These are phyloP conservation scores for Astrocystis sublimbata DNA, from an alignment of 495 filamentous ascomycete species.

Conservation along the genomic window DNA sequence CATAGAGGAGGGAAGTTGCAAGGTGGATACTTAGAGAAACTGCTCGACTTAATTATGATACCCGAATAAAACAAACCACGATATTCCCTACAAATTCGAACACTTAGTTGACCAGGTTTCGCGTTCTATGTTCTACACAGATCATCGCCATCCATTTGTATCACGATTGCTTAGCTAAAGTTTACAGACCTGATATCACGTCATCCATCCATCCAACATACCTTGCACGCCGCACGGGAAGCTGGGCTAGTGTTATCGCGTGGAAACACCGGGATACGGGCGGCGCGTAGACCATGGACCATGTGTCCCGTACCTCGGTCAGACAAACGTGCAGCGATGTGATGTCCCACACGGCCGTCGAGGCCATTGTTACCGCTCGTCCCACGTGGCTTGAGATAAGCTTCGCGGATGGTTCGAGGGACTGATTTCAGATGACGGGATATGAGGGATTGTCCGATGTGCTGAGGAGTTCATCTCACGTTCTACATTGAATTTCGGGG, in stretches of 20 bases:
- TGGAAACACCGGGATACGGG: neutral
- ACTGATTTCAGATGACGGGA: no score
- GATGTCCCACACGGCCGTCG: neutral
- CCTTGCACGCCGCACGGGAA: neutral
- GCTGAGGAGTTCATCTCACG: neutral
- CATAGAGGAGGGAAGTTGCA: no score
- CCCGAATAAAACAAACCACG: no score
- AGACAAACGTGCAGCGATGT: neutral
- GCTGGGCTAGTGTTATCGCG: neutral
- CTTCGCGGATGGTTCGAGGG: no score
- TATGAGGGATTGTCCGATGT: neutral
- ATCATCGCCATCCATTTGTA: slow-evolving; percentile 5
- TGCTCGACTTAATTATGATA: no score
- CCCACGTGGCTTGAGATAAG: neutral
- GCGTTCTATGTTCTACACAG: slow-evolving; percentile 6
- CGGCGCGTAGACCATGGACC: neutral
- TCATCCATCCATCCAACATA: no score
- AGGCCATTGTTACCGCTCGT: slow-evolving; percentile 7
- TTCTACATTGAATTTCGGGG: neutral
- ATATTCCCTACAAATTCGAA: no score
- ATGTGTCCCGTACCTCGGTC: neutral
- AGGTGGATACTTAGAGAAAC: no score
- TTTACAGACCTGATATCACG: neutral
- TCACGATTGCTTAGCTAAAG: neutral
- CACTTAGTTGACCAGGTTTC: neutral